Evolutionary conservation across 495 filamentous ascomycete genomes (phyloP).

Genomic region (Hypomontagnella submonticulosa): DNA sequence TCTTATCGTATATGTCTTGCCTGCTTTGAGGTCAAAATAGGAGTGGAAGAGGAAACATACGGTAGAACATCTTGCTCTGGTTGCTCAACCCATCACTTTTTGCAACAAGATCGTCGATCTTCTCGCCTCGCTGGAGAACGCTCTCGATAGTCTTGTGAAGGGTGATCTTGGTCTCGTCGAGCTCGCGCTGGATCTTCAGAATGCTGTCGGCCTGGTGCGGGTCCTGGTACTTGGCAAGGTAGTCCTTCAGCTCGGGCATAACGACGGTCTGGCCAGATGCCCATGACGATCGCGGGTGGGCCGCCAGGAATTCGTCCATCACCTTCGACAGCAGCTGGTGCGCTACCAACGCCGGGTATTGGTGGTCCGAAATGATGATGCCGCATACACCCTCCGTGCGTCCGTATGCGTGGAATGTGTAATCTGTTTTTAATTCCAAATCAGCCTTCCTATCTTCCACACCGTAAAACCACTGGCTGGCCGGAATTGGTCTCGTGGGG

Average conservation of each 20-base stretch:
- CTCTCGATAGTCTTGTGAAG: constrained; percentile 96
- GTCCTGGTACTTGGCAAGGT: constrained; percentile 90
- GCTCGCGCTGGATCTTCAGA: constrained; percentile 93
- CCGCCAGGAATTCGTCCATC: constrained; percentile 89
- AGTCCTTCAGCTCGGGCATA: constrained; percentile 80
- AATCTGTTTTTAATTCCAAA: constrained; percentile 56
- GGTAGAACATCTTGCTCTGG: constrained; percentile 98
- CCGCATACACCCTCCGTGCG: constrained; percentile 88
- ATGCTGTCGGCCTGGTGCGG: constrained; percentile 89
- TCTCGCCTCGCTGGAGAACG: constrained; percentile 87
- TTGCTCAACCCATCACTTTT: constrained; percentile 89
- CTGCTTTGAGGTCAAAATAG: too few relatives aligned
- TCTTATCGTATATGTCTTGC: too few relatives aligned
- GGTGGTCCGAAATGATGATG: constrained; percentile 88
- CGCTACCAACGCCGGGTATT: constrained; percentile 91
- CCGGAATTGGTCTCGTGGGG: constrained; percentile 2
- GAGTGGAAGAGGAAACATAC: too few relatives aligned
- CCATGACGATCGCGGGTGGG: constrained; percentile 76
- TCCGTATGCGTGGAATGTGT: constrained; percentile 90
- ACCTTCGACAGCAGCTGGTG: constrained; percentile 93
- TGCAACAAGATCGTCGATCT: constrained; percentile 87
- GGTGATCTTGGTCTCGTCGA: constrained; percentile 98
- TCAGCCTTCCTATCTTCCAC: constrained; percentile 7
- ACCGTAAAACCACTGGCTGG: neutral
- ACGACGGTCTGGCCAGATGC: constrained; percentile 63